Base-by-base conservation (phyloP, 2,329 filamentous ascomycete species). In the Fusarium keratoplasticum region DNA sequence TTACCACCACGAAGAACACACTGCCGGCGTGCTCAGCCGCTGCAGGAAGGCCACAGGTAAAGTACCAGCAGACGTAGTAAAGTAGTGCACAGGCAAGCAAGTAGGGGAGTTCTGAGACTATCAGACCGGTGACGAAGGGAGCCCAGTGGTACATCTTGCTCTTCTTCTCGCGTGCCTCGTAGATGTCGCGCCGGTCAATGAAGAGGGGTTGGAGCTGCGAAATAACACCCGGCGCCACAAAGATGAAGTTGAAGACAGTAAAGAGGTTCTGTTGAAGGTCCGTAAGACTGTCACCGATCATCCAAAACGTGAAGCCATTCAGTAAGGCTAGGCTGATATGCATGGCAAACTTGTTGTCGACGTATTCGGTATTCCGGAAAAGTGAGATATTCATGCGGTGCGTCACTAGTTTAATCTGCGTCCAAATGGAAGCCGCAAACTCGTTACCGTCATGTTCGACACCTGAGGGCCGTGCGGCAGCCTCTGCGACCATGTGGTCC, bases 121-220 rank as follows among this genome's bases (percentile, higher is more conserved):
- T 54, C 4, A 54, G 27, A 2, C 50, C 50, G 4, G 50, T 54
- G 18, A 54, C 50, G 10, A 54, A 31, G 6, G 50, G 25, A 13
- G 25, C 25, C 50, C 50, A 54, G 75, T 89, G 84, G 72, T 91
- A 93, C 68, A 83, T 87, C 78, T 87, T 87, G 1, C 80, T 44
- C 64, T 86, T 87, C 66, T 86, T 86, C 76, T 87, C 86, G 4
- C 86, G 80, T 0, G 83, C 81, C 62, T 87, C 85, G 61, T 84
- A 87, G 22, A 87, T 84, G 62, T 86, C 84, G 0, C 86, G 80
- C 14, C 83, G 82, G 8, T 84, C 80, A 58, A 87, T 73, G 71
- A 87, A 87, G 33, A 86, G 83, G 0, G 86, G 86, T 75, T 87
- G 85, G 61, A 87, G 70, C 18, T 73, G 73, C 4, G 47, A 16